Evolutionary conservation across 169 alveolate genomes (phyloP).

Genomic region (Eimeria maxima): DNA sequence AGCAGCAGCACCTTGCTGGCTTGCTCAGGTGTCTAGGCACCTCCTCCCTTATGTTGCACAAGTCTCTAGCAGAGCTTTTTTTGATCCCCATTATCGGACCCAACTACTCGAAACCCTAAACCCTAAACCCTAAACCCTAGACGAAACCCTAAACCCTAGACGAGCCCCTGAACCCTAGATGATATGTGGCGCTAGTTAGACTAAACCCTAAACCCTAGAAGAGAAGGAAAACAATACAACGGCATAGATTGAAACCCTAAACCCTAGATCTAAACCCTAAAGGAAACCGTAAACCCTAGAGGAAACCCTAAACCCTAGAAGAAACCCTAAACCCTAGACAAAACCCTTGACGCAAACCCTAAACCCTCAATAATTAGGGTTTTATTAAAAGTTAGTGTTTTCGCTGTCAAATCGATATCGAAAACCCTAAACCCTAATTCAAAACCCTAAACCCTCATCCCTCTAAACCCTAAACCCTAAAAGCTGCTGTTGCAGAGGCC

Average conservation of each 20-base stretch:
- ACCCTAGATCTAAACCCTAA: no score
- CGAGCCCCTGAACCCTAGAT: no score
- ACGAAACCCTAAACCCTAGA: not conserved
- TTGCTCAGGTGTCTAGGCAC: conserved; percentile 14
- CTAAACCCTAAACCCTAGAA: no score
- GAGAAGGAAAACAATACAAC: no score
- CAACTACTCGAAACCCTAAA: not conserved
- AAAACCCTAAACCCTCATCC: not conserved
- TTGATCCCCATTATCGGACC: conserved; percentile 64
- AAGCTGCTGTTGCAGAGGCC: conserved; percentile 35
- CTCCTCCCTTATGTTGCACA: conserved; percentile 3
- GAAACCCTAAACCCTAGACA: no score
- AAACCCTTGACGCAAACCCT: no score
- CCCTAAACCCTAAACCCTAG: not conserved
- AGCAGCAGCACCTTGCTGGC: conserved; percentile 6
- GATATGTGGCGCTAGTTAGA: no score
- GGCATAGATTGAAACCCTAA: no score
- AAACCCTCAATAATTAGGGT: not conserved
- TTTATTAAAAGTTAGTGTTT: no score
- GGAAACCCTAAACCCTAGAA: no score
- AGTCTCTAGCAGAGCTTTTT: not conserved
- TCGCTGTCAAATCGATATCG: no score
- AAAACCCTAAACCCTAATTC: not conserved
- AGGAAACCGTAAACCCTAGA: no score
- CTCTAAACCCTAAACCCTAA: not conserved